Conservation (phyloP, 2,329 filamentous ascomycete species). For the Sclerotinia nivalis region DNA sequence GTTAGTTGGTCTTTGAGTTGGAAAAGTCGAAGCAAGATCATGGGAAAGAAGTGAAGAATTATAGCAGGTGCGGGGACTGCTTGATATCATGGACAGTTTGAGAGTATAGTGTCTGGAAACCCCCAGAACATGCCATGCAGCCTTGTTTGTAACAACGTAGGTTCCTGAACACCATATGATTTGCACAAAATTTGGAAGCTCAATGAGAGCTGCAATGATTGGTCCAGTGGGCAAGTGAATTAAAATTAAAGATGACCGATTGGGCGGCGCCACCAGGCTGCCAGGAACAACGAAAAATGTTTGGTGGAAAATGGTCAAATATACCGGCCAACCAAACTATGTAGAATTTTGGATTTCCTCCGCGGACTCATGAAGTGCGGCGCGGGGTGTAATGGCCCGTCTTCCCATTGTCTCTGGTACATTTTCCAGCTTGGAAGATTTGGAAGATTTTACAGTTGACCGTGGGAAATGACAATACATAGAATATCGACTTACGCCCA, state of each 20-base stretch:
- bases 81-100: background rate
- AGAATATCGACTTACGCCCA: slow-evolving; percentile 68
- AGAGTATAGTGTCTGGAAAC: background rate
- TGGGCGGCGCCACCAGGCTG: background rate
- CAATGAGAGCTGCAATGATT: background rate
- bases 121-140: background rate
- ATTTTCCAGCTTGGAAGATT: background rate
- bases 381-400: background rate
- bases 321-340: background rate
- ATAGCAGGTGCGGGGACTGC: background rate
- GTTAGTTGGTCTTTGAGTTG: background rate
- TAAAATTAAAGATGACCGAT: background rate
- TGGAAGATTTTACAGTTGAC: background rate
- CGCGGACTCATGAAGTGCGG: background rate
- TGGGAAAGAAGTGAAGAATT: background rate
- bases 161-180: background rate
- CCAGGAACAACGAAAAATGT: background rate
- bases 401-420: background rate
- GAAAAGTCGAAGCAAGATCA: background rate
- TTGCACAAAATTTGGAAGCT: background rate
- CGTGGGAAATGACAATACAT: background rate
- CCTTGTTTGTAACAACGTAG: background rate
- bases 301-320: background rate
- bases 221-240: background rate
- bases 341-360: background rate